These are phyloP conservation scores for Fusarium burgessii DNA, from an alignment of 2,329 filamentous ascomycete species.

Conservation along the genomic window DNA sequence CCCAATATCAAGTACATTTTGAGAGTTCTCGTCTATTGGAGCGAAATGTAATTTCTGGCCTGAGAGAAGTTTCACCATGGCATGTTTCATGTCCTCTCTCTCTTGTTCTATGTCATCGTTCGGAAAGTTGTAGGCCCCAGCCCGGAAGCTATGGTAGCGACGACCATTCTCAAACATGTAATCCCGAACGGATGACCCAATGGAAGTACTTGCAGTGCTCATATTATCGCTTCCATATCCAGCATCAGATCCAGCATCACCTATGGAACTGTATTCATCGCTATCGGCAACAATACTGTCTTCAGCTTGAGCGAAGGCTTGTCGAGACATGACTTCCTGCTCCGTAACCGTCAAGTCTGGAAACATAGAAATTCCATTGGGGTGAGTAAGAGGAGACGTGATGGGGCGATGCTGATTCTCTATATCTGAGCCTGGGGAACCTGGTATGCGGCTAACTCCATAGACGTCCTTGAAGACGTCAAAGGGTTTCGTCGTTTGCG, in stretches of 20 bases:
- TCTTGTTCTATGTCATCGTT: slow-evolving; percentile 72
- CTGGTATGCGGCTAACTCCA: slow-evolving; percentile 5
- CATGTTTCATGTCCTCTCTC: slow-evolving; percentile 68
- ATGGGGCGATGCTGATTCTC: slow-evolving; percentile 25
- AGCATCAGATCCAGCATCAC: slow-evolving; percentile 48
- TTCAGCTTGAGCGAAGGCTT: slow-evolving; percentile 54
- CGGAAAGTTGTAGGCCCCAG: slow-evolving; percentile 68
- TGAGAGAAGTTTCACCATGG: slow-evolving; percentile 62
- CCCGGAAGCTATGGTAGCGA: slow-evolving; percentile 67
- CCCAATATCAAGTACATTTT: slow-evolving; percentile 67
- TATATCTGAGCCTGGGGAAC: neutral
- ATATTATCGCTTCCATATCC: slow-evolving; percentile 55
- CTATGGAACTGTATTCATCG: slow-evolving; percentile 39
- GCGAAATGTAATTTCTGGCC: slow-evolving; percentile 64
- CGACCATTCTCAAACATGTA: slow-evolving; percentile 69
- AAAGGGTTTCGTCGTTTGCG: slow-evolving; percentile 2
- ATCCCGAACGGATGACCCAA: slow-evolving; percentile 58
- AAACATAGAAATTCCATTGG: slow-evolving; percentile 54
- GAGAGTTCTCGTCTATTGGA: slow-evolving; percentile 60
- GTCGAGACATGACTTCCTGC: slow-evolving; percentile 52
- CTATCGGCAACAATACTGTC: slow-evolving; percentile 53
- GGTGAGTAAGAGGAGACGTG: slow-evolving; percentile 52
- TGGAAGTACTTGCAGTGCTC: slow-evolving; percentile 54
- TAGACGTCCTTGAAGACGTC: slow-evolving; percentile 9
- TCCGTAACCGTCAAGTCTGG: slow-evolving; percentile 51